phyloP scores from a whole-genome alignment of 2,329 filamentous ascomycete genomes.

The Pseudopithomyces chartarum region DNA sequence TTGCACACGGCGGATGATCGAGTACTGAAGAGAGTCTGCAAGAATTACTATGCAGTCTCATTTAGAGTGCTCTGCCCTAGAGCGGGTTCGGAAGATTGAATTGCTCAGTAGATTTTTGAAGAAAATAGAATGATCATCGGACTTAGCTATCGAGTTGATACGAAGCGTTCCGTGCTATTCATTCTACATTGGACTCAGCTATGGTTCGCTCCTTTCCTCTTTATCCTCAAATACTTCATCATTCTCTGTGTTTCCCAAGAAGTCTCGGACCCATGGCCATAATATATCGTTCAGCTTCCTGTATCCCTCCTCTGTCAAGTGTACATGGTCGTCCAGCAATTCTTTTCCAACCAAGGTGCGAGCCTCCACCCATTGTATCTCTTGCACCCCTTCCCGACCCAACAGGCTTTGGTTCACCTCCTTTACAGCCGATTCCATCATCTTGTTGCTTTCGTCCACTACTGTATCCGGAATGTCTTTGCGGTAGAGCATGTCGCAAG shows the following conservation, averaged over 20 bases:
- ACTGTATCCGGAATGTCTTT: slow-evolving; percentile 10
- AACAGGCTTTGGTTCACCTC: slow-evolving; percentile 9
- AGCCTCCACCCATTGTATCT: slow-evolving; percentile 15
- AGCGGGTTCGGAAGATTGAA: not conserved
- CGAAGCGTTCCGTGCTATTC: not conserved
- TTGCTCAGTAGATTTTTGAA: not conserved
- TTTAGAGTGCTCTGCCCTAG: not conserved
- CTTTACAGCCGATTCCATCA: slow-evolving; percentile 11
- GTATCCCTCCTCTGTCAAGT: slow-evolving; percentile 22
- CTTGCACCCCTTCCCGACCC: not conserved
- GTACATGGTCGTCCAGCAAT: slow-evolving; percentile 20
- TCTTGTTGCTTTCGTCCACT: slow-evolving; percentile 13
- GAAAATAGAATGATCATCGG: not conserved
- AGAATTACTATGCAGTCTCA: no score
- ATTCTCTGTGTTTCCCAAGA: not conserved
- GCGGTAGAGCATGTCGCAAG: slow-evolving; percentile 13
- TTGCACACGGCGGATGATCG: not conserved
- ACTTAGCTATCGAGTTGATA: not conserved
- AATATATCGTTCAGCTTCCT: slow-evolving; percentile 11
- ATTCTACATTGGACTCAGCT: not conserved
- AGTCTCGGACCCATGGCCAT: slow-evolving; percentile 1
- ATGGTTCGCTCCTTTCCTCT: not conserved
- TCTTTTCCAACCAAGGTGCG: slow-evolving; percentile 10
- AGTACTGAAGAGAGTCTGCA: not conserved
- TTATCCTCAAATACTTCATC: not conserved